Base-by-base conservation (phyloP, 805 yeast species). In the Candida coquimbonensis region DNA sequence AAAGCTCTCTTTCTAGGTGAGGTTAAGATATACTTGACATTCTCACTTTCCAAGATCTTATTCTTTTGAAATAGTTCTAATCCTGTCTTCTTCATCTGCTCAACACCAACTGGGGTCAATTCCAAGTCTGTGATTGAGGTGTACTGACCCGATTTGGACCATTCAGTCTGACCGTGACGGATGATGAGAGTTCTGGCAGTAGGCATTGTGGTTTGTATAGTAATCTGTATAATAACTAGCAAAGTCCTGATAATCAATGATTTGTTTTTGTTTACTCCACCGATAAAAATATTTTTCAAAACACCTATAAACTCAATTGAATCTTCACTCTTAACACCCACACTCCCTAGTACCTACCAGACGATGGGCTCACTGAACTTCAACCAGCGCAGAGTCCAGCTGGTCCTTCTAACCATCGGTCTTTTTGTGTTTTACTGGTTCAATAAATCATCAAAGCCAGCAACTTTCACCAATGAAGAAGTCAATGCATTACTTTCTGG, bases 131-230 rank as follows among this genome's bases (percentile, higher is more conserved):
- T 91, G 38, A 71, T 53, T 3, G 96, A 87, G 5, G 98, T 91
- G 67, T 87, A 83, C 62, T 87, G 96, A 25, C 98, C 98, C 2
- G 89, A 75, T 58, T 85, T 81, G 39, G 97, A 90, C 98, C 98
- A 90, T 64, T 83, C 95, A 2, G 98, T 90, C 68, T 90, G 96
- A 27, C 91, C 91, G 54, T 85, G 93, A 61, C 93, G 87, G 42
- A 83, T 75, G 52, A 83, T 77, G 25, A 83, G 73, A 42, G 83
- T 75, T 63, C 90, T 74, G 29, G 90, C 90, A 12, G 85, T 73
- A 35, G 74, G 67, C 24, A 59, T 54, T 35, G 54, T 59, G 2
- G 54, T 26, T 1, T 9, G 25, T 13, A 1, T 4, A 19, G 26
- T 35, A 13, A 9, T 13, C 2, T 16, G n/a, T 17, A 17, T 17